Conservation (phyloP, 371 early-diverging fungal genomes). For the Mucor ambiguus region DNA sequence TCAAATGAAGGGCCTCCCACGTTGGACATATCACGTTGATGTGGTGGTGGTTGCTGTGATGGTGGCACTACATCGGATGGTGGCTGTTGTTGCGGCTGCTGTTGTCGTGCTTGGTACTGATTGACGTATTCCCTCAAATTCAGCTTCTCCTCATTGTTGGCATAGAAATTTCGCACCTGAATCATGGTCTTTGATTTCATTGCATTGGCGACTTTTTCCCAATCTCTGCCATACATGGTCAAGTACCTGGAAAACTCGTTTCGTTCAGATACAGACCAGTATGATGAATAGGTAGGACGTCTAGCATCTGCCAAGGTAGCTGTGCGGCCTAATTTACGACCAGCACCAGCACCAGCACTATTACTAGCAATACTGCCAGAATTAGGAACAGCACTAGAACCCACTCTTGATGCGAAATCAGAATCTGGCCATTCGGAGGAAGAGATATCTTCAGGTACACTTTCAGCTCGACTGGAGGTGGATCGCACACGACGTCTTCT, state of each 20-base stretch:
- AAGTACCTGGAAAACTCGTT: slow-evolving; percentile 69
- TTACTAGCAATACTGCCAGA: too few species aligned
- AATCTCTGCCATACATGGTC: slow-evolving; percentile 70
- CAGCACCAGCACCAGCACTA: not conserved
- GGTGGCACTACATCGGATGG: not conserved
- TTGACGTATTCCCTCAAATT: slow-evolving; percentile 55
- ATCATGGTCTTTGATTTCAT: slow-evolving; percentile 80
- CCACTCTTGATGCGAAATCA: slow-evolving; percentile 17
- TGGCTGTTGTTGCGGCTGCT: slow-evolving; percentile 1
- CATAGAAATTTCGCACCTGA: slow-evolving; percentile 85
- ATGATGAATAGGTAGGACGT: slow-evolving; percentile 70
- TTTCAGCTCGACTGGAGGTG: slow-evolving; percentile 29
- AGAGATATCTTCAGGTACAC: not conserved
- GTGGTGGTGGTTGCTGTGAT: not conserved
- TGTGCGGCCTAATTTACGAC: slow-evolving; percentile 36
- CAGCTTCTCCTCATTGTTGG: slow-evolving; percentile 71
- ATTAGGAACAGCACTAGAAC: not conserved
- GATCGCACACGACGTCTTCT: slow-evolving; percentile 31
- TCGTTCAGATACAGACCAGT: slow-evolving; percentile 86
- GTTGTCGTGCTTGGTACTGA: slow-evolving; percentile 33
- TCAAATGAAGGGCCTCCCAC: slow-evolving; percentile 21
- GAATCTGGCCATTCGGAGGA: slow-evolving; percentile 30
- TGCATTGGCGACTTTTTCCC: slow-evolving; percentile 73
- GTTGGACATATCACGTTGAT: slow-evolving; percentile 9
- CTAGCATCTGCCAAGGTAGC: slow-evolving; percentile 33